Conservation (phyloP, 306 rosid species). For the Glycine soja region DNA sequence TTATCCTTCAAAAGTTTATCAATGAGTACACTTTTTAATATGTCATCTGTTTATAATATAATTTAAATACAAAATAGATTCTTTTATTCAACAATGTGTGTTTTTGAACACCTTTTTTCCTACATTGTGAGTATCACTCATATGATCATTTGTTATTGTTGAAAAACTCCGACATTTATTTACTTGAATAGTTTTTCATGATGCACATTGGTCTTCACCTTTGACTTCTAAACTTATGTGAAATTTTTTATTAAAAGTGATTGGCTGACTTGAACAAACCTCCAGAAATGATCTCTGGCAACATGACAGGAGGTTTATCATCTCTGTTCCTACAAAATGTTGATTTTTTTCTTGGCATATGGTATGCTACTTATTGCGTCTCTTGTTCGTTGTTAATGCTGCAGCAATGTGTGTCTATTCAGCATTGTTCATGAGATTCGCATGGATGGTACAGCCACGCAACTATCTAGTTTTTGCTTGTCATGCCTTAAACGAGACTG, state of each 20-base stretch:
- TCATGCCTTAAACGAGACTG: conserved; percentile 75
- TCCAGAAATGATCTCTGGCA: too few species aligned
- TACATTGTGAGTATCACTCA: conserved; percentile 67
- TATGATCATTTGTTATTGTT: not conserved
- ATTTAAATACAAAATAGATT: too few species aligned
- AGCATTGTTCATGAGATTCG: conserved; percentile 75
- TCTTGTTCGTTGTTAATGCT: conserved; percentile 23
- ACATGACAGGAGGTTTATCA: conserved; percentile 81
- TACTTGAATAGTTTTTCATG: conserved; percentile 7
- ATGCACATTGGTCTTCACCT: conserved; percentile 4
- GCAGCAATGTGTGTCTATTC: conserved; percentile 84
- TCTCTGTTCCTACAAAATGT: conserved; percentile 6
- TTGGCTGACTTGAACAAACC: conserved; percentile 91
- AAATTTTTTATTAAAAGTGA: conserved; percentile 57
- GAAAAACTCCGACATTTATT: conserved; percentile 5
- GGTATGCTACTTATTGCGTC: conserved; percentile 7
- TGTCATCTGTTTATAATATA: too few species aligned
- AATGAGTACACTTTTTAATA: too few species aligned
- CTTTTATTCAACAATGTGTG: too few species aligned
- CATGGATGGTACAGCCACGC: conserved; percentile 84
- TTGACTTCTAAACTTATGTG: conserved; percentile 12
- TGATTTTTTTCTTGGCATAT: not conserved
- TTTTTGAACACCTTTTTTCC: too few species aligned
- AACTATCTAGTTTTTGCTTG: conserved; percentile 71
- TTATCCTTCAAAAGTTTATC: too few species aligned